These are phyloP conservation scores for Leptographium procerum DNA, from an alignment of 2,329 filamentous ascomycete genomes.

Conservation along the genomic window DNA sequence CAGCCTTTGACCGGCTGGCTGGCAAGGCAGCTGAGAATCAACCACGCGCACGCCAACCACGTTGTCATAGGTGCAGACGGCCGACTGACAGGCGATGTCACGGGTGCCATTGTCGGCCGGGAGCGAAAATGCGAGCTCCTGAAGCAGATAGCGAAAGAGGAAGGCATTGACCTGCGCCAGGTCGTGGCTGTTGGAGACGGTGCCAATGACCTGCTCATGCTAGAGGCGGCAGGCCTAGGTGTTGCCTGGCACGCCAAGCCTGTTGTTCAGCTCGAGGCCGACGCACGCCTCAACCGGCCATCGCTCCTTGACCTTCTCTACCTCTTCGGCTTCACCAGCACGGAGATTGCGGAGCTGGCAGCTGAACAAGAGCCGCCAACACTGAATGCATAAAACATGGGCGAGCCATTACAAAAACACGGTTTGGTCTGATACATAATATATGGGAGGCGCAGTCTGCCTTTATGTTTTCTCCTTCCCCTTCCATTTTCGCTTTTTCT, in stretches of 20 bases:
- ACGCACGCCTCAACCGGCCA: conserved; percentile 58
- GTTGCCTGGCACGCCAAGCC: conserved; percentile 81
- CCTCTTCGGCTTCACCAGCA: conserved; percentile 58
- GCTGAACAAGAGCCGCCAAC: neutral
- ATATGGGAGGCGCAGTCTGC: no score
- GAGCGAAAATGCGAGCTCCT: conserved; percentile 65
- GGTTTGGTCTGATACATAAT: neutral
- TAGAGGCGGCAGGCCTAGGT: conserved; percentile 62
- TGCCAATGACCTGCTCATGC: conserved; percentile 74
- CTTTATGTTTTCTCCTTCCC: no score
- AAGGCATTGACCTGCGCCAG: conserved; percentile 54
- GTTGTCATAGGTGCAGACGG: conserved; percentile 51
- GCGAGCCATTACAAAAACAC: no score
- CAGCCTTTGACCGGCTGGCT: conserved; percentile 82
- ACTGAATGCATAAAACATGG: neutral
- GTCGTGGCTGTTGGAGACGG: conserved; percentile 70
- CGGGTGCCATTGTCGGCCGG: conserved; percentile 62
- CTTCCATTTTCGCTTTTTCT: no score
- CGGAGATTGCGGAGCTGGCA: conserved; percentile 39
- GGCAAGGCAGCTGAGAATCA: conserved; percentile 67
- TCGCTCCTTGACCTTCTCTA: conserved; percentile 63
- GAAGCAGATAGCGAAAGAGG: conserved; percentile 56
- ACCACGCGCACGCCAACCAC: conserved; percentile 83
- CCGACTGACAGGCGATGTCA: conserved; percentile 59
- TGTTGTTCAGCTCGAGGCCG: conserved; percentile 66